Evolutionary conservation across 208 protist genomes (phyloP), one percentile per base, ranked within the genome.

Genomic region (Leishmania arabica): DNA sequence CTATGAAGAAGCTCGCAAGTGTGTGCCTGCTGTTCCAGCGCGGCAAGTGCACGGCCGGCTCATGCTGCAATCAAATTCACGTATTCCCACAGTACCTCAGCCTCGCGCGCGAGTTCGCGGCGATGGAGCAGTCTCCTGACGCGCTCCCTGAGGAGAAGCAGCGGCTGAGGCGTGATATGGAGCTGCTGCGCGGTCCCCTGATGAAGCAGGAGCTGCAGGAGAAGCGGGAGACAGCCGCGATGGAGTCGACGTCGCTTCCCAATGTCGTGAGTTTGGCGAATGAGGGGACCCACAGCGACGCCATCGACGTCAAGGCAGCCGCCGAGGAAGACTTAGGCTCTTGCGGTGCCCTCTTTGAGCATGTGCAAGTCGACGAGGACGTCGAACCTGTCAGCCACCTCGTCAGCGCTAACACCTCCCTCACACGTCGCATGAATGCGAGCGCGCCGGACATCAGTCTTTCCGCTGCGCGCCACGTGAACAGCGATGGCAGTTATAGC

Each of bases 31-130:
- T 97, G 34, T 96, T 93, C 85, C 94, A 96, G 86, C 86, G 89
- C 34, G 87, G 86, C 75, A 91, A 91, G 54, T 97, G 94, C 86
- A 97, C 92, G 65, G 92, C 93, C 6, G 87, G 83, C 60, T 72
- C 86, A 68, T 94, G 93, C 84, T 97, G 94, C 82, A 97, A 97
- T 81, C 94, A 97, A 60, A 93, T 96, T 75, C 94, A 97, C 88
- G 92, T 97, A 37, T 66, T 82, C 37, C 85, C 88, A 49, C 31
- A 73, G 51, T 96, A 95, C 84, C 85, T 96, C 49, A 78, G 80
- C 77, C 56, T 87, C 19, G 72, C 72, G 17, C 90, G 90, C 37
- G 60, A 82, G 72, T 75, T 42, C 47, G 49, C 66, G 3, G 49
- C 64, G n/a, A 19, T 83, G 53, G 75, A 78, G 73, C 83, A 85